phyloP scores from a whole-genome alignment of 352 stramenopile species.

The Phytopythium aichiense region DNA sequence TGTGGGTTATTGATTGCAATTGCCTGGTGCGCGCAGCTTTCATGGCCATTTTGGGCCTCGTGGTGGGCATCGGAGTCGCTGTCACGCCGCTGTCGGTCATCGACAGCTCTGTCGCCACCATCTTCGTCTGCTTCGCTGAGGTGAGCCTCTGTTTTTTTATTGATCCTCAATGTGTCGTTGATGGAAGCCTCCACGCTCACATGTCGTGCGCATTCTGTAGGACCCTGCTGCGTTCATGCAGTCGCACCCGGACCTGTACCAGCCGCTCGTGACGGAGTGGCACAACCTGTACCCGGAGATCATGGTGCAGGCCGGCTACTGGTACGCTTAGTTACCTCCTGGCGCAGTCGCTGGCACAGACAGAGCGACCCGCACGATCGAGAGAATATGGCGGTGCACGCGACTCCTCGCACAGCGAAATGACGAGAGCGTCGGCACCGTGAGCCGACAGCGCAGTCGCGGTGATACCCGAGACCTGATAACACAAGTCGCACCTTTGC shows the following conservation, averaged over 20 bases:
- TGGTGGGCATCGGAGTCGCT: conserved; percentile 86
- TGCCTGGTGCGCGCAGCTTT: conserved; percentile 25
- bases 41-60: conserved; percentile 81
- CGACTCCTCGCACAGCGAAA: not conserved
- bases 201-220: conserved; percentile 10
- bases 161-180: not conserved
- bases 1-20: not conserved
- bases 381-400: not conserved
- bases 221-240: conserved; percentile 76
- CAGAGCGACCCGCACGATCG: not conserved
- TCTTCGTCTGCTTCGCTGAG: conserved; percentile 97
- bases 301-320: conserved; percentile 87
- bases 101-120: conserved; percentile 92
- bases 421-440: not conserved
- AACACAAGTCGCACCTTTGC: conserved; percentile 4
- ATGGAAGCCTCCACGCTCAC: not conserved
- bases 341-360: not conserved
- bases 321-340: conserved; percentile 36
- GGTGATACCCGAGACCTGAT: not conserved
- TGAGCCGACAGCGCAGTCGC: not conserved
- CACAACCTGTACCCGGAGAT: conserved; percentile 87
- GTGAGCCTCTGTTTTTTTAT: conserved; percentile 12
- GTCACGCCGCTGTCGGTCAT: conserved; percentile 91
- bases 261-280: conserved; percentile 81
- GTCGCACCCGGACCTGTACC: conserved; percentile 80